phyloP scores from a whole-genome alignment of 495 filamentous ascomycete genomes.

The Jackrogersella multiformis region DNA sequence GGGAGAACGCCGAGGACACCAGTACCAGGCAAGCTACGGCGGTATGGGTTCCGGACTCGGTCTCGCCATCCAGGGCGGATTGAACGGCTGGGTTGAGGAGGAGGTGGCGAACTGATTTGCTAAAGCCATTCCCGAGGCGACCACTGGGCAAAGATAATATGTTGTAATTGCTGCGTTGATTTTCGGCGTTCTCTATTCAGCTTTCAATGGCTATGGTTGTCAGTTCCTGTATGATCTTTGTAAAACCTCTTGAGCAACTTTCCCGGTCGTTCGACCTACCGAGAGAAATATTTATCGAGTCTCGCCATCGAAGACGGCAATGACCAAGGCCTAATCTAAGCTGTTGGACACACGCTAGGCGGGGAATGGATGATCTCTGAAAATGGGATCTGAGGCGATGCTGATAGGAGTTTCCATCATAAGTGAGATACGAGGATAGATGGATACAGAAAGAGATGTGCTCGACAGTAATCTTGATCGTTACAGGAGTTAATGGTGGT shows the following conservation, averaged over 20 bases:
- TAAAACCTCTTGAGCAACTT: conserved; percentile 36
- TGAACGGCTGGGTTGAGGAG: conserved; percentile 67
- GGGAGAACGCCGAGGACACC: conserved; percentile 61
- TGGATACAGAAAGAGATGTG: conserved; percentile 24
- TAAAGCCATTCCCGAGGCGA: conserved; percentile 13
- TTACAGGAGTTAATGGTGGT: conserved; percentile 5
- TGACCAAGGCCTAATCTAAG: neutral
- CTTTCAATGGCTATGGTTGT: conserved; percentile 38
- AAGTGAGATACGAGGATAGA: conserved; percentile 9
- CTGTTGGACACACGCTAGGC: conserved; percentile 10
- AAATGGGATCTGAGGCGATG: conserved; percentile 30
- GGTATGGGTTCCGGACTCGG: conserved; percentile 61
- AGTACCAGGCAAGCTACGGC: conserved; percentile 64
- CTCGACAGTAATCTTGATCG: conserved; percentile 10
- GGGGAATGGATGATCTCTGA: conserved; percentile 17
- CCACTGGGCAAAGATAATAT: conserved; percentile 40
- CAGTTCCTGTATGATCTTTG: conserved; percentile 45
- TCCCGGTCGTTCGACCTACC: conserved; percentile 18
- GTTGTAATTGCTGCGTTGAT: conserved; percentile 49
- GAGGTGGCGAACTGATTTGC: conserved; percentile 59
- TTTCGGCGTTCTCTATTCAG: conserved; percentile 43
- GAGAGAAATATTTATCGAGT: conserved; percentile 14
- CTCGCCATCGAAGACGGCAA: neutral
- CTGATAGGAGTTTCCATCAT: conserved; percentile 11
- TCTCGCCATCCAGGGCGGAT: conserved; percentile 59